Base-by-base conservation (phyloP, 495 filamentous ascomycete genomes). In the Aspergillus nanangensis region DNA sequence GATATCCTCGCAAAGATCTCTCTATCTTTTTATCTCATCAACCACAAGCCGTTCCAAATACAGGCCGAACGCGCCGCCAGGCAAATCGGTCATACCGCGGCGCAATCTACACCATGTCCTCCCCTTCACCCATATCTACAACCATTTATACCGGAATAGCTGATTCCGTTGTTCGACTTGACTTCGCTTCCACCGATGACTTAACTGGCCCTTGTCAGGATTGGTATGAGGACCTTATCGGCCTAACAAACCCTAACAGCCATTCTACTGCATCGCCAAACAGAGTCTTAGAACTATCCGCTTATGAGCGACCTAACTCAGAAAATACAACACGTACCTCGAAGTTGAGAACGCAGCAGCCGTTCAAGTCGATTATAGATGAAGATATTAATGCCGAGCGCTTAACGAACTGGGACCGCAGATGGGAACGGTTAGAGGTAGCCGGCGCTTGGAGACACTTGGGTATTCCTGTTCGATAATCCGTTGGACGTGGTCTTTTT, bases 41-140 rank as follows among this genome's bases (percentile, higher is more conserved):
- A 21, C 59, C 55, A 11, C 47, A 52, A 20, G 24, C 27, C 20
- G 18, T 45, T 24, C 13, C 48, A 22, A 33, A 45, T 14, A 39
- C 47, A 23, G 9, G 19, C 22, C 24, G 29, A 24, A 7, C 38
- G 22, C 55, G 53, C 15, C 13, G n/a, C 1, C 60, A 34, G 40
- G 48, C 38, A 51, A 45, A 32, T 22, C 45, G 38, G 5, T 45
- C 59, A 34, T 70, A 73, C 55, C 62, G 59, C 38, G 71, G 61
- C n/a, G 69, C 78, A 5, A 71, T 84, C 35, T 84, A 84, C 48
- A 70, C 71, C 35, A 71, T 84, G 56, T 79, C 77, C 10, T 70
- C 73, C 3, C 78, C 81, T 1, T 82, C 80, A 2, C 54, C 71
- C 1, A 62, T 57, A 22, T 82, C 78, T 1, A 70, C 78, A 15